Percentiles rank a stretch among this genome's conserved stretches.
Conservation (phyloP, 2,329 filamentous ascomycete genomes). For the Aspergillus fijiensis region DNA sequence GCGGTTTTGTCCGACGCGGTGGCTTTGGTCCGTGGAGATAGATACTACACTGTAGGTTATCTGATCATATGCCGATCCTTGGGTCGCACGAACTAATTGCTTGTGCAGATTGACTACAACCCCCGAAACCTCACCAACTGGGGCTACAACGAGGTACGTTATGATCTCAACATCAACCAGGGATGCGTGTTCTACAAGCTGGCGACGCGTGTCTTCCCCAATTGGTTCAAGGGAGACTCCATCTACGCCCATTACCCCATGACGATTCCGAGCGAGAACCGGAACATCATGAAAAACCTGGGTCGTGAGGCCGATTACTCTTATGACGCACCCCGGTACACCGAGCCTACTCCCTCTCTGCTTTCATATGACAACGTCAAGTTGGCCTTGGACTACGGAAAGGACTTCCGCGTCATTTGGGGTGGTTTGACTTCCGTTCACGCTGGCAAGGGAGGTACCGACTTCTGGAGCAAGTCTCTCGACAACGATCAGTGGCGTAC, state of each 20-base stretch:
- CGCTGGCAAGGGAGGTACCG: conserved; percentile 57
- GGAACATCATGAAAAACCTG: conserved; percentile 66
- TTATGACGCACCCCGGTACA: conserved; percentile 61
- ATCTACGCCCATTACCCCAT: conserved; percentile 78
- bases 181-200: conserved; percentile 85
- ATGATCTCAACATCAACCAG: conserved; percentile 72
- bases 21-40: conserved; percentile 72
- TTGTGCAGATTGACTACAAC: conserved; percentile 61
- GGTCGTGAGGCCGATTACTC: conserved; percentile 68
- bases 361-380: conserved; percentile 62
- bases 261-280: conserved; percentile 69
- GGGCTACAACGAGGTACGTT: conserved; percentile 74
- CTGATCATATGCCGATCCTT: conserved; percentile 7
- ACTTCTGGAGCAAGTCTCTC: conserved; percentile 60
- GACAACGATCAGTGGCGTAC: conserved; percentile 62
- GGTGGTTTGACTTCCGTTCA: conserved; percentile 62
- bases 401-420: conserved; percentile 66
- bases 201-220: conserved; percentile 74
- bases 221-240: conserved; percentile 74
- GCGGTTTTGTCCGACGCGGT: conserved; percentile 77
- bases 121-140: conserved; percentile 76
- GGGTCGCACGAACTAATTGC: conserved; percentile 24
- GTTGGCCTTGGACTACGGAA: conserved; percentile 60
- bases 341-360: conserved; percentile 55
- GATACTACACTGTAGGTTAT: conserved; percentile 65